Conservation (phyloP, 2,329 filamentous ascomycete species). For the Arthrobotrys megalospora region DNA sequence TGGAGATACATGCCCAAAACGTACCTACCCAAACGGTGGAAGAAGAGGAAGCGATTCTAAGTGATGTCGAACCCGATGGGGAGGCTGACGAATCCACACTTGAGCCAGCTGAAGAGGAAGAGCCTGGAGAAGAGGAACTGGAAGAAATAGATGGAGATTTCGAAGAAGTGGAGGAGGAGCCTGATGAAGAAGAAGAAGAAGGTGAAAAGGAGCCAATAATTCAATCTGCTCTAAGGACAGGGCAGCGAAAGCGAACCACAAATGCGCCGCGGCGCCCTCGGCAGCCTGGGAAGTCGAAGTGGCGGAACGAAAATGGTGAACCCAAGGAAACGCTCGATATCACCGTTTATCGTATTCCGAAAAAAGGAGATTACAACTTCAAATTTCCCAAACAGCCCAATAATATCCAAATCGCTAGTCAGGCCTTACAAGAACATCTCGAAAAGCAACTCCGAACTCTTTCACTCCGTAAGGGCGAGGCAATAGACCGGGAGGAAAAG, state of each 20-base stretch:
- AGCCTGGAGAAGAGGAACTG: slow-evolving; percentile 1
- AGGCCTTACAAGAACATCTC: slow-evolving; percentile 42
- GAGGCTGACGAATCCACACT: slow-evolving; percentile 8
- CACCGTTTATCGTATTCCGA: slow-evolving; percentile 56
- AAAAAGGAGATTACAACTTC: slow-evolving; percentile 48
- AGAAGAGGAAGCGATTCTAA: slow-evolving; percentile 41
- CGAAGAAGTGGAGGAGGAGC: slow-evolving; percentile 39
- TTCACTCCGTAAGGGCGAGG: slow-evolving; percentile 50
- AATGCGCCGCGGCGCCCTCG: slow-evolving; percentile 19
- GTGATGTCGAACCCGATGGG: slow-evolving; percentile 47
- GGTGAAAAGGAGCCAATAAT: neutral
- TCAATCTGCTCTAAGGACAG: neutral
- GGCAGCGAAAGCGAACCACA: slow-evolving; percentile 11
- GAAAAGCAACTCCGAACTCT: slow-evolving; percentile 51
- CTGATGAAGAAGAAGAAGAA: slow-evolving; percentile 32
- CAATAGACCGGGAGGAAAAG: slow-evolving; percentile 54
- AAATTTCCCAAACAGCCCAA: slow-evolving; percentile 58
- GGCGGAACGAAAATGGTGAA: slow-evolving; percentile 42
- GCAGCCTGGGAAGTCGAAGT: slow-evolving; percentile 30
- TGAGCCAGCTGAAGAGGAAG: slow-evolving; percentile 16
- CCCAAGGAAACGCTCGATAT: slow-evolving; percentile 57
- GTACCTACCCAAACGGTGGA: neutral
- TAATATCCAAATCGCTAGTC: slow-evolving; percentile 50
- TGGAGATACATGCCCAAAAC: slow-evolving; percentile 43
- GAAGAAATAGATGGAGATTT: slow-evolving; percentile 33